Conservation (phyloP, 2,329 filamentous ascomycete genomes). For the Venturia nashicola region DNA sequence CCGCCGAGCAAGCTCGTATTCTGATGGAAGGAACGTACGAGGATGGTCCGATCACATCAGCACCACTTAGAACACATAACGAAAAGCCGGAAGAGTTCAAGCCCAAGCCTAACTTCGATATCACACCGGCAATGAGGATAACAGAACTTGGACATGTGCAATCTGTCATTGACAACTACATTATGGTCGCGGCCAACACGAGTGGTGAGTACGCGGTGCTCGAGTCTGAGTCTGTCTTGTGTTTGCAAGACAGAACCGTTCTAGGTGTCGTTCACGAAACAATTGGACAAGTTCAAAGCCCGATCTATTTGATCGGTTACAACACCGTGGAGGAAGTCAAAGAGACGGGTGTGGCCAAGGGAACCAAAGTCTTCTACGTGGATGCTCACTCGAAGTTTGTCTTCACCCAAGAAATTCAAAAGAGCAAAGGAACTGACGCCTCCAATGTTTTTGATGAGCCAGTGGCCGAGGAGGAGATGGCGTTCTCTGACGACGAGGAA, state of each 20-base stretch:
- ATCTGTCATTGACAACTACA: conserved; percentile 57
- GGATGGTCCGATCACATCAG: conserved; percentile 51
- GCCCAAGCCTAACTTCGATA: conserved; percentile 60
- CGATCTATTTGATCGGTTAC: conserved; percentile 75
- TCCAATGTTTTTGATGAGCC: conserved; percentile 95
- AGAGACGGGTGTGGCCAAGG: conserved; percentile 53
- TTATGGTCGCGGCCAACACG: conserved; percentile 61
- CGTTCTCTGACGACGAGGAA: conserved; percentile 94
- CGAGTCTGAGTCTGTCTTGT: conserved; percentile 73
- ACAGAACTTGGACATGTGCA: conserved; percentile 64
- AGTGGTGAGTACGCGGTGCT: conserved; percentile 46
- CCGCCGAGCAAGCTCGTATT: conserved; percentile 72
- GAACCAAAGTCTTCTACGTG: conserved; percentile 67
- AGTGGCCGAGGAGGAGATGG: conserved; percentile 75
- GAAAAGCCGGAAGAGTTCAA: conserved; percentile 45
- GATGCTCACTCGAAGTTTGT: conserved; percentile 68
- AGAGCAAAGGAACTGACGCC: conserved; percentile 73
- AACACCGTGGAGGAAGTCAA: conserved; percentile 54
- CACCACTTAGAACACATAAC: conserved; percentile 66
- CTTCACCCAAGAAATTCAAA: conserved; percentile 71
- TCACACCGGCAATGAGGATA: conserved; percentile 67
- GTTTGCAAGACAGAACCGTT: conserved; percentile 60
- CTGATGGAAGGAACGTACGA: conserved; percentile 58
- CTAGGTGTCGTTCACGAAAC: conserved; percentile 77
- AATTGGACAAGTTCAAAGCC: conserved; percentile 73